Conservation (phyloP, 768 basidiomycete genomes). For the Obba rivulosa region DNA sequence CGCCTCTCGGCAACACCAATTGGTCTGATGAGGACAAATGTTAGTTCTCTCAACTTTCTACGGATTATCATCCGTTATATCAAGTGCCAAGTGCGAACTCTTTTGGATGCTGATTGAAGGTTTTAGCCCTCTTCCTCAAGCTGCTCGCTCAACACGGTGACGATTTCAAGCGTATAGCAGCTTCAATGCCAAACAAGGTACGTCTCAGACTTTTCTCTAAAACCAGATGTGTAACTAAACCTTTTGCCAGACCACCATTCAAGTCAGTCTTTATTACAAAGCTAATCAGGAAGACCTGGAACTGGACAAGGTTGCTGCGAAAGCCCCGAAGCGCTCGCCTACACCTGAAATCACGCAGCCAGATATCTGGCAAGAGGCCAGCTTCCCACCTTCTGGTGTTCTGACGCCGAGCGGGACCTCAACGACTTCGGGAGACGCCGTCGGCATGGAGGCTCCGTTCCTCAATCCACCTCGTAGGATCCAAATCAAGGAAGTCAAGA, state of each 20-base stretch:
- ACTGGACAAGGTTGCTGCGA: slow-evolving; percentile 35
- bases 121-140: slow-evolving; percentile 43
- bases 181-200: slow-evolving; percentile 61
- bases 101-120: not conserved
- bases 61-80: not conserved
- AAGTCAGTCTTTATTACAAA: slow-evolving; percentile 51
- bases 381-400: slow-evolving; percentile 7
- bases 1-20: slow-evolving; percentile 29
- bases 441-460: slow-evolving; percentile 1
- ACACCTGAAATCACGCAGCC: slow-evolving; percentile 8
- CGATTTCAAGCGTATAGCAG: slow-evolving; percentile 65
- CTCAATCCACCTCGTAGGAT: too few relatives aligned
- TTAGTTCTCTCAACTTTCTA: slow-evolving; percentile 23
- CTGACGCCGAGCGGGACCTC: slow-evolving; percentile 8
- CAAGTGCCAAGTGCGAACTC: slow-evolving; percentile 7
- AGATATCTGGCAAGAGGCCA: slow-evolving; percentile 4
- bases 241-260: slow-evolving; percentile 47
- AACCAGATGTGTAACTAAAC: not conserved
- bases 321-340: slow-evolving; percentile 36
- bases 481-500: too few relatives aligned
- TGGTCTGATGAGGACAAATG: slow-evolving; percentile 72
- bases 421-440: slow-evolving; percentile 2
- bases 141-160: slow-evolving; percentile 59
- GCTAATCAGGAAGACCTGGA: slow-evolving; percentile 36
- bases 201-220: slow-evolving; percentile 5